A percentile compares a stretch with the other conserved stretches of the same genome.
Evolutionary conservation across 306 rosid species (phyloP).

Genomic region (Rosa chinensis): DNA sequence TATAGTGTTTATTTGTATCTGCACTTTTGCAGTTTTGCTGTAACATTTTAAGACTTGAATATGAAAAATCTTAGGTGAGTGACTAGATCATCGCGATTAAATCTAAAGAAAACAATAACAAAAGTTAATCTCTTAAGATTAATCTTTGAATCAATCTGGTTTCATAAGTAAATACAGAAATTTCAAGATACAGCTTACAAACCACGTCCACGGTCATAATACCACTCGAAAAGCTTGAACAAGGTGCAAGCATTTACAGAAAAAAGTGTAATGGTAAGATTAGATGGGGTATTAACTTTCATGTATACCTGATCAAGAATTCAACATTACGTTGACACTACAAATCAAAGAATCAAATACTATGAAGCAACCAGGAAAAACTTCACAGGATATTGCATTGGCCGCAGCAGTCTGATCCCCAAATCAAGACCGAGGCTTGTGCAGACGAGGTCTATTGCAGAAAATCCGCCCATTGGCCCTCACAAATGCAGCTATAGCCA

Average conservation of each 20-base stretch:
- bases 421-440: slow-evolving; percentile 57
- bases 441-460: slow-evolving; percentile 91
- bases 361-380: slow-evolving; percentile 25
- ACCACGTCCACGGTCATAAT: slow-evolving; percentile 9
- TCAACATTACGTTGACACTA: slow-evolving; percentile 29
- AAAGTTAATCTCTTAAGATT: background rate
- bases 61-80: background rate
- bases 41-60: too few relatives aligned
- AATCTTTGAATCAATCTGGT: background rate
- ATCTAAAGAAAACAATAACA: background rate
- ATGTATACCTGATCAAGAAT: slow-evolving; percentile 25
- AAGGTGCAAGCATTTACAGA: slow-evolving; percentile 27
- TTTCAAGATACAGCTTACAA: slow-evolving; percentile 10
- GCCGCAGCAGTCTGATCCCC: slow-evolving; percentile 15
- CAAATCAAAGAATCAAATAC: slow-evolving; percentile 34
- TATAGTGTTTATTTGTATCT: too few relatives aligned
- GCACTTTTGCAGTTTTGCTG: background rate
- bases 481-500: slow-evolving; percentile 78
- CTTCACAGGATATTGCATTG: slow-evolving; percentile 23
- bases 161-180: background rate
- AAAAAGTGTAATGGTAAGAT: slow-evolving; percentile 20
- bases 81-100: background rate
- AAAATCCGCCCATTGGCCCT: slow-evolving; percentile 86
- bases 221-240: slow-evolving; percentile 17
- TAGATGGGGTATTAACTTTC: slow-evolving; percentile 22